A percentile compares a stretch with the other conserved stretches of the same genome.
These are phyloP conservation scores for Voacanga thouarsii DNA, from an alignment of 257 asterid species.

Conservation along the genomic window DNA sequence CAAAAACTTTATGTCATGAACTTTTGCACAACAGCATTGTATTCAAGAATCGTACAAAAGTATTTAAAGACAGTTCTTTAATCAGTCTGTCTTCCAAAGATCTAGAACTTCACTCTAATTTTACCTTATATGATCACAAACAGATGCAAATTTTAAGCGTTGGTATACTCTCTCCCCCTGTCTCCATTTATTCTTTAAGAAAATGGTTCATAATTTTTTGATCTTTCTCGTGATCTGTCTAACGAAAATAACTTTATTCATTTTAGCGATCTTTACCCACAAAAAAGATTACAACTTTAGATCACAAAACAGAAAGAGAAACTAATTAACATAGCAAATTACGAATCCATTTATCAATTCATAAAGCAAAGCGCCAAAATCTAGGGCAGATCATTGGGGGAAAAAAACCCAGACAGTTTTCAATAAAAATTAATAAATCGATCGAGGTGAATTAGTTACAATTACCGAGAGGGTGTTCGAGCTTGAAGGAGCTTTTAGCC, in stretches of 20 bases:
- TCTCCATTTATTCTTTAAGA: background rate
- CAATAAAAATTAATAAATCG: background rate
- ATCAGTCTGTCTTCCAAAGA: background rate
- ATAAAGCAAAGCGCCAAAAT: background rate
- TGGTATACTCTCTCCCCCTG: too few species aligned
- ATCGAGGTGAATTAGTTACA: background rate
- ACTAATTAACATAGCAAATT: background rate
- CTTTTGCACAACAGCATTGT: background rate
- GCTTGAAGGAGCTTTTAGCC: slow-evolving; percentile 45
- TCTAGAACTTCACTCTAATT: background rate
- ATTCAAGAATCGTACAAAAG: background rate
- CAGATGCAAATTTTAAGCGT: too few species aligned
- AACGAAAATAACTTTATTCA: background rate
- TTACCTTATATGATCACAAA: background rate
- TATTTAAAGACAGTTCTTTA: background rate
- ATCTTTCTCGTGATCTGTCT: background rate
- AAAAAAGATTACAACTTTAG: background rate
- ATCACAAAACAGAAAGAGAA: background rate
- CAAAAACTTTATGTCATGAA: background rate
- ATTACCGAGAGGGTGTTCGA: slow-evolving; percentile 41
- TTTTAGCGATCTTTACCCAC: background rate
- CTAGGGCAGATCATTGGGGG: background rate
- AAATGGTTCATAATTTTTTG: background rate
- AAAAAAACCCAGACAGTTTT: too few species aligned
- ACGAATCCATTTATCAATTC: background rate